Percentiles rank a stretch among this genome's conserved stretches.
phyloP scores from a whole-genome alignment of 352 stramenopile species.

The Phytophthora sp. region DNA sequence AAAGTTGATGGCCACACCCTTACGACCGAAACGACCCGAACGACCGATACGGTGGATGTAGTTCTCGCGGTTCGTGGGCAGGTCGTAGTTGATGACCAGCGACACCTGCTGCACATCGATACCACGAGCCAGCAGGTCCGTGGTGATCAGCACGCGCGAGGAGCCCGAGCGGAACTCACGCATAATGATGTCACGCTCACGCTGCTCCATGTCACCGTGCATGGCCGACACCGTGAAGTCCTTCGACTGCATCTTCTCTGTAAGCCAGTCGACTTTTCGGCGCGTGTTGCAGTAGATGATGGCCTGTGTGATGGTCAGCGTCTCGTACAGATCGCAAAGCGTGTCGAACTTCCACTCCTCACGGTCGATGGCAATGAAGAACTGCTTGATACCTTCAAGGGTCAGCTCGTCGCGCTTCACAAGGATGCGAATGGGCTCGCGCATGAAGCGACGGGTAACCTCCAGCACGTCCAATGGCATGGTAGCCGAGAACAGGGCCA shows the following conservation, averaged over 20 bases:
- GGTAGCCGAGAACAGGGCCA: slow-evolving; percentile 99
- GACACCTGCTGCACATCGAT: slow-evolving; percentile 99
- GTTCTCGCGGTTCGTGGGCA: slow-evolving; percentile 99
- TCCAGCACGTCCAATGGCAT: slow-evolving; percentile 99
- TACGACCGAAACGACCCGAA: slow-evolving; percentile 99
- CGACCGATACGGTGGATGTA: slow-evolving; percentile 99
- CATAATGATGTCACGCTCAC: slow-evolving; percentile 99
- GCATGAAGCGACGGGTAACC: slow-evolving; percentile 99
- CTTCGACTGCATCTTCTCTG: slow-evolving; percentile 98
- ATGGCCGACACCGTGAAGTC: slow-evolving; percentile 99
- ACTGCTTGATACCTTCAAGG: slow-evolving; percentile 99
- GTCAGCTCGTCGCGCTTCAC: slow-evolving; percentile 99
- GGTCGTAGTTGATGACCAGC: slow-evolving; percentile 99
- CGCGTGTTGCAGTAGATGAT: slow-evolving; percentile 99
- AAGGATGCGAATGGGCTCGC: slow-evolving; percentile 98
- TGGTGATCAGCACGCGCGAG: slow-evolving; percentile 99
- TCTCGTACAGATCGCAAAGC: slow-evolving; percentile 99
- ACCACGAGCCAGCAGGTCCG: slow-evolving; percentile 98
- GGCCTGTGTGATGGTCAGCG: slow-evolving; percentile 99
- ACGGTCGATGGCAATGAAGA: slow-evolving; percentile 98
- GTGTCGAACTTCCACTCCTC: slow-evolving; percentile 99
- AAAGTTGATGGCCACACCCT: slow-evolving; percentile 99
- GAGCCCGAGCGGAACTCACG: slow-evolving; percentile 99
- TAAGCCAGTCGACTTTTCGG: slow-evolving; percentile 99
- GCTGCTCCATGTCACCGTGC: slow-evolving; percentile 99